These are phyloP conservation scores for Ilyonectria mors-panacis DNA, from an alignment of 2,329 filamentous ascomycete genomes.

Conservation along the genomic window DNA sequence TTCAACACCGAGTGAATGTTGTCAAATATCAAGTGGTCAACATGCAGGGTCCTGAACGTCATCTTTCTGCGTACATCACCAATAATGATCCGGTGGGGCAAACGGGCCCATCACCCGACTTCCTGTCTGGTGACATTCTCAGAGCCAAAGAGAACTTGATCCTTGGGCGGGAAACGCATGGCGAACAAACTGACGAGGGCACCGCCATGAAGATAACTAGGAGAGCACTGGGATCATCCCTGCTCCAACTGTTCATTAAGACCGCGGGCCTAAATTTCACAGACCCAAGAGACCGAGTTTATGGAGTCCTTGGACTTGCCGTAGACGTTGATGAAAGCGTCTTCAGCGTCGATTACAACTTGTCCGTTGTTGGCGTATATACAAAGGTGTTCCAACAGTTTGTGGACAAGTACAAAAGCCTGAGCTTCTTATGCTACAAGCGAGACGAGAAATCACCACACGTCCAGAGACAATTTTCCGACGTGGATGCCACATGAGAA, in stretches of 20 bases:
- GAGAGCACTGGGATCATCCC: neutral
- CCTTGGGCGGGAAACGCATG: neutral
- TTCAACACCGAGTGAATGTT: neutral
- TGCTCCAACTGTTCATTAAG: conserved; percentile 10
- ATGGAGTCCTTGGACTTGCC: conserved; percentile 18
- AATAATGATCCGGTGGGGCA: neutral
- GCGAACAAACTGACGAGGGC: neutral
- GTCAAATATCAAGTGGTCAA: neutral
- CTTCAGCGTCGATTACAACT: neutral
- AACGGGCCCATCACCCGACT: neutral
- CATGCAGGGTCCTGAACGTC: neutral
- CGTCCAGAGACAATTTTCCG: neutral
- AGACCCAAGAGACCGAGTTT: conserved; percentile 15
- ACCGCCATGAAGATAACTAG: neutral
- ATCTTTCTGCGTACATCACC: neutral
- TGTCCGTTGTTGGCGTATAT: neutral
- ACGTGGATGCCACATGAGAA: neutral
- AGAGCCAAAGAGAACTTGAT: conserved; percentile 1
- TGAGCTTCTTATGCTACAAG: neutral
- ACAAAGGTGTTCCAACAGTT: conserved; percentile 6
- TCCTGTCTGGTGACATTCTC: conserved; percentile 3
- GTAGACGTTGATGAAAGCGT: neutral
- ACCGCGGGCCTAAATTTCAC: neutral
- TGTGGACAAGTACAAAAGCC: neutral
- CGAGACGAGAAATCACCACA: neutral